Percentiles rank a stretch among this genome's conserved stretches.
These are phyloP conservation scores for Colletotrichum acutatum DNA, from an alignment of 2,329 filamentous ascomycete species.

Conservation along the genomic window DNA sequence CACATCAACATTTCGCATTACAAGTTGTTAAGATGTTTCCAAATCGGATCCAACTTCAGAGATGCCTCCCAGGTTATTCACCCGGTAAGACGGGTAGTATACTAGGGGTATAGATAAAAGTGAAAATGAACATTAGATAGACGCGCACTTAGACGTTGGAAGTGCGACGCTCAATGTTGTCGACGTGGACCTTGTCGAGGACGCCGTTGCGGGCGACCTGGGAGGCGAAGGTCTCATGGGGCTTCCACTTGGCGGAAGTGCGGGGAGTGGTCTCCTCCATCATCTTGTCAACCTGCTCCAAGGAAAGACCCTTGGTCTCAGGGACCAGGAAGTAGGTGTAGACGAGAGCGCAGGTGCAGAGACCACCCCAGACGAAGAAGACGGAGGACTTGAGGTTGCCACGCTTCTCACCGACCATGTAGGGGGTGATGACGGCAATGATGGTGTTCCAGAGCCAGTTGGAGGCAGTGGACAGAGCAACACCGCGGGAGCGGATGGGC, in stretches of 20 bases:
- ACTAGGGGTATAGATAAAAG: slow-evolving; percentile 16
- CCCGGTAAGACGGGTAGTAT: slow-evolving; percentile 7
- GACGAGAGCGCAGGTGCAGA: slow-evolving; percentile 68
- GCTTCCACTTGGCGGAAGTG: slow-evolving; percentile 81
- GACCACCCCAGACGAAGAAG: slow-evolving; percentile 80
- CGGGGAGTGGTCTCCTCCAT: slow-evolving; percentile 86
- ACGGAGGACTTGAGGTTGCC: slow-evolving; percentile 76
- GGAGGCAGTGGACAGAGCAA: slow-evolving; percentile 85
- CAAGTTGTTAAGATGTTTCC: slow-evolving; percentile 8
- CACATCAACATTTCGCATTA: slow-evolving; percentile 33
- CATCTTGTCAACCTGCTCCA: slow-evolving; percentile 88
- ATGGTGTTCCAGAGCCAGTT: slow-evolving; percentile 94
- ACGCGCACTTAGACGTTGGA: slow-evolving; percentile 45
- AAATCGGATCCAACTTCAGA: slow-evolving; percentile 1
- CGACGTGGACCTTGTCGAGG: slow-evolving; percentile 43
- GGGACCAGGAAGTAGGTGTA: slow-evolving; percentile 81
- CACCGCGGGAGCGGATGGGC: slow-evolving; percentile 87
- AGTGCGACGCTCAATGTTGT: slow-evolving; percentile 44
- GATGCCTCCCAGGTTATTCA: slow-evolving; percentile 6
- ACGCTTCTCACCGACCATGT: slow-evolving; percentile 69
- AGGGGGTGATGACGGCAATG: slow-evolving; percentile 77
- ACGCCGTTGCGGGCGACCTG: slow-evolving; percentile 52
- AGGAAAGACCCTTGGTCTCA: slow-evolving; percentile 80
- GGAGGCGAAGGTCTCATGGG: slow-evolving; percentile 74
- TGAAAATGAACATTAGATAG: slow-evolving; percentile 40